Evolutionary conservation across 441 rosid genomes (phyloP).

Genomic region (Capsella rubella): DNA sequence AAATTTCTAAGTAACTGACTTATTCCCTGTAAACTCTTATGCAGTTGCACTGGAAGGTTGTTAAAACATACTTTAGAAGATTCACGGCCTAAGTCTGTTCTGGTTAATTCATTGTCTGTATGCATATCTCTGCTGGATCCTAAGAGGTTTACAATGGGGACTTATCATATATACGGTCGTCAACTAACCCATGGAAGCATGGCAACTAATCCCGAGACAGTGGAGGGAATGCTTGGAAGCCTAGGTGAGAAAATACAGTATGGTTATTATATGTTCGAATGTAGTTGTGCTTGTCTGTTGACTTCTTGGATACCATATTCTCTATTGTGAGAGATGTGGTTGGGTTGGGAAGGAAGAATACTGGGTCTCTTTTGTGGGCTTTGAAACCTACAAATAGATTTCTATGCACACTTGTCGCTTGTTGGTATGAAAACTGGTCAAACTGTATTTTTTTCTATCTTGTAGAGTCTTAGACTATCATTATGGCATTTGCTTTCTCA

Average conservation of each 20-base stretch:
- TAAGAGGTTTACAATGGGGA: constrained; percentile 73
- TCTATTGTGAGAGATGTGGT: constrained; percentile 22
- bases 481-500: constrained; percentile 22
- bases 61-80: constrained; percentile 87
- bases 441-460: constrained; percentile 14
- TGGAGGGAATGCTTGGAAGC: constrained; percentile 90
- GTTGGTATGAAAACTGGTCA: constrained; percentile 17
- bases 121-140: constrained; percentile 96
- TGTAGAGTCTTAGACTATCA: constrained; percentile 22
- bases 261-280: constrained; percentile 14
- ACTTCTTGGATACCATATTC: constrained; percentile 6
- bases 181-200: constrained; percentile 69
- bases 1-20: constrained; percentile 7
- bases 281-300: constrained; percentile 29
- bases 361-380: constrained; percentile 9
- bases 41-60: constrained; percentile 67
- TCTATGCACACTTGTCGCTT: constrained; percentile 7
- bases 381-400: not conserved
- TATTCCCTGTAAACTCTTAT: constrained; percentile 4
- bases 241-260: constrained; percentile 63
- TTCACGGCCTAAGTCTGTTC: constrained; percentile 87
- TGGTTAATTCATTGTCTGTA: constrained; percentile 86
- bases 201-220: constrained; percentile 74
- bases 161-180: constrained; percentile 68
- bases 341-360: constrained; percentile 16